Conservation (phyloP, 2,329 filamentous ascomycete species). For the Trichoderma simmonsii region DNA sequence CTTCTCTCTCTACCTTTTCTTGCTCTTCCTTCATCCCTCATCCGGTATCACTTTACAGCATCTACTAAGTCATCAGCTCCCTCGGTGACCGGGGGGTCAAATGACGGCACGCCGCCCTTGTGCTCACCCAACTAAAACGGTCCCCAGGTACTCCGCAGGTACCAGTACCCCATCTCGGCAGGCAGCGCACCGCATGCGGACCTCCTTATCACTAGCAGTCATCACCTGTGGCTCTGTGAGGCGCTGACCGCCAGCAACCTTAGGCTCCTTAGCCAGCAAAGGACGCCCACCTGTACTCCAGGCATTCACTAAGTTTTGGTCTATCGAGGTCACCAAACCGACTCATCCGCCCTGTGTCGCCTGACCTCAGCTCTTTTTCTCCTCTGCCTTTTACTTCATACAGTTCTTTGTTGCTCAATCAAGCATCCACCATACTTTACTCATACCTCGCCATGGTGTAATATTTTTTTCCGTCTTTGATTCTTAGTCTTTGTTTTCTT, state of each 20-base stretch:
- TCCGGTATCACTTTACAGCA: background rate
- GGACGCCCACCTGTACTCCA: constrained; percentile 3
- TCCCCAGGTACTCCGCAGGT: background rate
- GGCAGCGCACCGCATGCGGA: constrained; percentile 13
- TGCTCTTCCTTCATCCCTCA: background rate
- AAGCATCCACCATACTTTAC: constrained; percentile 6
- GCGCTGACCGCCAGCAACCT: constrained; percentile 15
- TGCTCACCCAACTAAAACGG: background rate
- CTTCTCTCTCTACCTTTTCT: background rate
- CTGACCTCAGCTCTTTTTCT: constrained; percentile 15
- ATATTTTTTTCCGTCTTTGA: background rate
- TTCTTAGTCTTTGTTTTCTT: background rate
- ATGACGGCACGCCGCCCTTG: constrained; percentile 9
- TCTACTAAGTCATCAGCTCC: background rate
- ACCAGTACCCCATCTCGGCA: constrained; percentile 1
- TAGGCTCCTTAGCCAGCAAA: constrained; percentile 12
- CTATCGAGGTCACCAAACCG: constrained; percentile 19
- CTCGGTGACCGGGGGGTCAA: constrained; percentile 5
- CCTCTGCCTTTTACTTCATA: background rate
- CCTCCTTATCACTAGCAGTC: constrained; percentile 4
- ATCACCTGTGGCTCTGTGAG: constrained; percentile 9
- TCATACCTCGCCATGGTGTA: background rate
- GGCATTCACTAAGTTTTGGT: constrained; percentile 20
- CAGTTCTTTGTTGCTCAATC: background rate
- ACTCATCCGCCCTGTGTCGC: constrained; percentile 21